These are phyloP conservation scores for Fusarium keratoplasticum DNA, from an alignment of 2,329 filamentous ascomycete genomes.

Conservation along the genomic window DNA sequence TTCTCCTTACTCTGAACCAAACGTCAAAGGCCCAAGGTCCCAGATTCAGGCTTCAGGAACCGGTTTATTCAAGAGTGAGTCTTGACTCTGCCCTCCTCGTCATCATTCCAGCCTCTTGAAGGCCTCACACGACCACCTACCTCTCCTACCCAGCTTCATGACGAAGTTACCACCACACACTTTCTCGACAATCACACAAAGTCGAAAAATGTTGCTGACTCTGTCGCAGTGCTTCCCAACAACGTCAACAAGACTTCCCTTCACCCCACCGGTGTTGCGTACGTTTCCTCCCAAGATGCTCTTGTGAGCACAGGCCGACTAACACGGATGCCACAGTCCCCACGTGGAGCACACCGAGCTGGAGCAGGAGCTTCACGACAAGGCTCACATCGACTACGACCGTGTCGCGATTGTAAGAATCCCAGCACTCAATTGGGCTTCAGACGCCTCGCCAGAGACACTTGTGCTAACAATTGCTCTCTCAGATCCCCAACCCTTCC, in stretches of 20 bases:
- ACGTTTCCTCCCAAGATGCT: slow-evolving; percentile 57
- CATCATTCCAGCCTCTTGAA: slow-evolving; percentile 15
- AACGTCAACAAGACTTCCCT: slow-evolving; percentile 91
- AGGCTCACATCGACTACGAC: slow-evolving; percentile 99
- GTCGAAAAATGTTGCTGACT: slow-evolving; percentile 28
- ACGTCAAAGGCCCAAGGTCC: slow-evolving; percentile 55
- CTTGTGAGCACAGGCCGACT: slow-evolving; percentile 35
- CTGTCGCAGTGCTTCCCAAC: slow-evolving; percentile 62
- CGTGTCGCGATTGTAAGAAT: slow-evolving; percentile 91
- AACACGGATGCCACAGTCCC: slow-evolving; percentile 67
- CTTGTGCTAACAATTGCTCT: slow-evolving; percentile 19
- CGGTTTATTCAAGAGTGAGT: slow-evolving; percentile 58
- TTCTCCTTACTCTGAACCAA: slow-evolving; percentile 54
- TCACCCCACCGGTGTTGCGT: slow-evolving; percentile 92
- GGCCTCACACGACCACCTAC: slow-evolving; percentile 23
- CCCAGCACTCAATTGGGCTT: not conserved
- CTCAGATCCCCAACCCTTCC: slow-evolving; percentile 86
- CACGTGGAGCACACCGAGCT: slow-evolving; percentile 92
- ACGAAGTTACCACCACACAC: slow-evolving; percentile 7
- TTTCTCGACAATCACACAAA: slow-evolving; percentile 31
- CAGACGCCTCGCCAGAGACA: not conserved
- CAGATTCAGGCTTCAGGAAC: slow-evolving; percentile 52
- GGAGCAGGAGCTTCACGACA: slow-evolving; percentile 96
- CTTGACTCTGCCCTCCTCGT: slow-evolving; percentile 13
- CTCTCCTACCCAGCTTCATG: slow-evolving; percentile 1